Conservation (phyloP, 176 grass and related monocot genomes). For the Tillandsia fasciculata region DNA sequence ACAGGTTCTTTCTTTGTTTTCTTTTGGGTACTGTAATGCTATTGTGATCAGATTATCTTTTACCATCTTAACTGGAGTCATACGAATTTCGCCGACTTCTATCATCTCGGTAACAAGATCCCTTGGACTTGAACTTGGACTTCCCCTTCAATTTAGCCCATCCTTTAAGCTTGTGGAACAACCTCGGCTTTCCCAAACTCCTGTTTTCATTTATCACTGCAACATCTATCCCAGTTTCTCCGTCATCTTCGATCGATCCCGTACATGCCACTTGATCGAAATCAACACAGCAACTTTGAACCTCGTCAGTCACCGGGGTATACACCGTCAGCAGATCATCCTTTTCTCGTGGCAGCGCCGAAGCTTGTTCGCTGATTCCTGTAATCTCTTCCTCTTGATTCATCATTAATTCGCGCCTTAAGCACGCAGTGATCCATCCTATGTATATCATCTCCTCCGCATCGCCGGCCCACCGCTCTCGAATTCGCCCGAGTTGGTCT, state of each 20-base stretch:
- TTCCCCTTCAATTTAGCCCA: conserved; percentile 45
- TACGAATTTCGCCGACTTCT: not conserved
- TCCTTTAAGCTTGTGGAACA: conserved; percentile 61
- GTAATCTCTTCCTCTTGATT: not conserved
- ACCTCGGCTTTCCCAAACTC: conserved; percentile 33
- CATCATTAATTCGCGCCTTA: conserved; percentile 50
- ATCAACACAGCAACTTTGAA: conserved; percentile 33
- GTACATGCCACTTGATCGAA: conserved; percentile 9
- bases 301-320: conserved; percentile 21
- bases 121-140: conserved; percentile 11
- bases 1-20: too few relatives aligned
- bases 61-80: not conserved
- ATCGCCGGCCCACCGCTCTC: conserved; percentile 55
- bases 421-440: conserved; percentile 63
- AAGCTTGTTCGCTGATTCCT: not conserved
- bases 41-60: not conserved
- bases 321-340: conserved; percentile 30
- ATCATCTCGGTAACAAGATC: conserved; percentile 5
- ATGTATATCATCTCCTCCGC: conserved; percentile 88
- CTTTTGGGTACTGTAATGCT: not conserved
- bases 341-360: not conserved
- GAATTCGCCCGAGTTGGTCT: conserved; percentile 39
- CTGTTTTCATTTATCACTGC: not conserved
- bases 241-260: conserved; percentile 5
- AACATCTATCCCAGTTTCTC: conserved; percentile 29